Conservation (phyloP, 164 flowering plant species). For the Tetrastigma voinierianum region DNA sequence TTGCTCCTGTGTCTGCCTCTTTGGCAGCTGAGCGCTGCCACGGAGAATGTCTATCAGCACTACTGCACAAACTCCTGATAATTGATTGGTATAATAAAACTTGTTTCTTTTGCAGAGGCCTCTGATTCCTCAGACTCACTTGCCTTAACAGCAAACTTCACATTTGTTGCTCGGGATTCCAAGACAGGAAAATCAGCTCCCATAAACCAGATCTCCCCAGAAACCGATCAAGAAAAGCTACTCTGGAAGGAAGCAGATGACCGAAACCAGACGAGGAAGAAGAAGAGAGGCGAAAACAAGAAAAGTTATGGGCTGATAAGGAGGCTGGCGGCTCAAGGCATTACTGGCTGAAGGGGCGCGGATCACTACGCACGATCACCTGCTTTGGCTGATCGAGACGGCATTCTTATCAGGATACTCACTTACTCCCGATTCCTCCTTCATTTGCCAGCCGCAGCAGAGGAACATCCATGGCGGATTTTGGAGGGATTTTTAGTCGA, state of each 20-base stretch:
- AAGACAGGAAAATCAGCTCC: slow-evolving; percentile 79
- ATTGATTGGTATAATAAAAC: not conserved
- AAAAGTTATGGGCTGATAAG: slow-evolving; percentile 32
- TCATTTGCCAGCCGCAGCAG: slow-evolving; percentile 92
- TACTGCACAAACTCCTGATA: too few species aligned
- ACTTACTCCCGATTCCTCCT: slow-evolving; percentile 68
- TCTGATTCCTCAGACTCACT: slow-evolving; percentile 36
- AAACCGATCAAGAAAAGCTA: slow-evolving; percentile 66
- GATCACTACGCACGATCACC: slow-evolving; percentile 83
- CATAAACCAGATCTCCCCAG: slow-evolving; percentile 65
- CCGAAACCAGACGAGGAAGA: slow-evolving; percentile 66
- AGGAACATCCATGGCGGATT: slow-evolving; percentile 87
- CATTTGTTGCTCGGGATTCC: slow-evolving; percentile 89
- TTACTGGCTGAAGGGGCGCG: slow-evolving; percentile 91
- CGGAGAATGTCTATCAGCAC: too few species aligned
- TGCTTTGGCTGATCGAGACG: slow-evolving; percentile 86
- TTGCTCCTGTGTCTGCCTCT: too few species aligned
- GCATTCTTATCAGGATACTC: slow-evolving; percentile 76
- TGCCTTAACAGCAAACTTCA: slow-evolving; percentile 82
- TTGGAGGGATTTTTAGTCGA: slow-evolving; percentile 92
- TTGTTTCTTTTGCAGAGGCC: slow-evolving; percentile 39
- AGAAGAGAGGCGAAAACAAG: slow-evolving; percentile 39
- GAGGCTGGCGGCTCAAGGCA: slow-evolving; percentile 43
- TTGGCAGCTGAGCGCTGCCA: too few species aligned
- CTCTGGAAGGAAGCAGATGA: slow-evolving; percentile 79